Conservation (phyloP, 176 grass and related monocot species). For the Ensete ventricosum region DNA sequence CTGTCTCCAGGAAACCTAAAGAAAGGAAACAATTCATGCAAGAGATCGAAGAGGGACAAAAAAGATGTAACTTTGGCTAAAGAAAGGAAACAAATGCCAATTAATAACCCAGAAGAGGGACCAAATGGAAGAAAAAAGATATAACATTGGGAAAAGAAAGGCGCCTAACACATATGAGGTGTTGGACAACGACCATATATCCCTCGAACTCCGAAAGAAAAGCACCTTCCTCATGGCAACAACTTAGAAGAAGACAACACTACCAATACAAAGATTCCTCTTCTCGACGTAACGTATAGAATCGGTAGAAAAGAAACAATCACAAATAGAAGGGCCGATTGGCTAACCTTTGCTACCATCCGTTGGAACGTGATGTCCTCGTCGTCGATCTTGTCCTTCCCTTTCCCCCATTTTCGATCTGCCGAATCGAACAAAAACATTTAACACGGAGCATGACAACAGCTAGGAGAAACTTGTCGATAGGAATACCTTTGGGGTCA, state of each 20-base stretch:
- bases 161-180: too few relatives aligned
- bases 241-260: background rate
- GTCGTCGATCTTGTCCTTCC: constrained; percentile 93
- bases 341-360: constrained; percentile 97
- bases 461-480: background rate
- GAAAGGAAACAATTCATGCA: too few relatives aligned
- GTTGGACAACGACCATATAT: background rate
- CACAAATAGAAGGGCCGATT: constrained; percentile 33
- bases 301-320: background rate
- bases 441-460: background rate
- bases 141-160: too few relatives aligned
- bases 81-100: too few relatives aligned
- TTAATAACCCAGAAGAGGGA: too few relatives aligned
- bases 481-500: constrained; percentile 75
- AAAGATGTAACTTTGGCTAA: too few relatives aligned
- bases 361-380: constrained; percentile 98
- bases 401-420: constrained; percentile 92
- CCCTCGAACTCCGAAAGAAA: background rate
- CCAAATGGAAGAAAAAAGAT: too few relatives aligned
- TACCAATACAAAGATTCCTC: background rate
- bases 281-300: background rate
- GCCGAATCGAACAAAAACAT: background rate
- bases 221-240: background rate
- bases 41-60: too few relatives aligned
- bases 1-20: too few relatives aligned